Percentiles rank a stretch among this genome's conserved stretches.
These are phyloP conservation scores for Penicillium egyptiacum DNA, from an alignment of 495 filamentous ascomycete genomes.

Conservation along the genomic window DNA sequence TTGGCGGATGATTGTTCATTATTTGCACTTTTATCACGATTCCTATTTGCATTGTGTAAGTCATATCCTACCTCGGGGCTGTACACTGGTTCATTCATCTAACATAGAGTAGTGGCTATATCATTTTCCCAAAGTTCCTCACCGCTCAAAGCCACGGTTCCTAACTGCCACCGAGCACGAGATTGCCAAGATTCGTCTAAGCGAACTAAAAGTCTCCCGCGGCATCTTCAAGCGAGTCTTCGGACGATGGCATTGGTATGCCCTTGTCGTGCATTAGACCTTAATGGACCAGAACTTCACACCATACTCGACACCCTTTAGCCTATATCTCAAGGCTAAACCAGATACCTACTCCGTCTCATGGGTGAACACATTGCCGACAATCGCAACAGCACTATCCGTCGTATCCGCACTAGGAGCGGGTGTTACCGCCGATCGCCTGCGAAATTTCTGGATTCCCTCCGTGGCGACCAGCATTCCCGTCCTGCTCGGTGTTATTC, in stretches of 20 bases:
- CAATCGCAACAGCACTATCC: conserved; percentile 33
- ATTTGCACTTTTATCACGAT: conserved; percentile 30
- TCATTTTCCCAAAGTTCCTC: conserved; percentile 24
- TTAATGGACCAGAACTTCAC: conserved; percentile 36
- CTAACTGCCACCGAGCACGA: conserved; percentile 27
- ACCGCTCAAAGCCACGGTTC: conserved; percentile 23
- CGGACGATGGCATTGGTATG: conserved; percentile 32
- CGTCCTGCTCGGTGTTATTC: conserved; percentile 27
- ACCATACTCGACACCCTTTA: conserved; percentile 28
- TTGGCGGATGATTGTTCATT: conserved; percentile 29
- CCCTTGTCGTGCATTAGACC: conserved; percentile 32
- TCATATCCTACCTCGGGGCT: neutral
- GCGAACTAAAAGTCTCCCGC: conserved; percentile 20
- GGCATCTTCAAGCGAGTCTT: conserved; percentile 28
- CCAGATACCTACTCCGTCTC: conserved; percentile 19
- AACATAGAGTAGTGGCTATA: conserved; percentile 12
- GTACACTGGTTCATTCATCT: neutral
- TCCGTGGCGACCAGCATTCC: conserved; percentile 29
- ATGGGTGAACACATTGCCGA: conserved; percentile 25
- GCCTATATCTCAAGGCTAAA: conserved; percentile 36
- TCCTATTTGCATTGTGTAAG: conserved; percentile 29
- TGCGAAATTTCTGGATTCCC: conserved; percentile 31
- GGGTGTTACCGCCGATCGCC: conserved; percentile 29
- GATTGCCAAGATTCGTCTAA: conserved; percentile 30
- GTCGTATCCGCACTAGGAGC: conserved; percentile 31